Evolutionary conservation across 1,284 basidiomycete genomes (phyloP).

Genomic region (Rhizoctonia solani): DNA sequence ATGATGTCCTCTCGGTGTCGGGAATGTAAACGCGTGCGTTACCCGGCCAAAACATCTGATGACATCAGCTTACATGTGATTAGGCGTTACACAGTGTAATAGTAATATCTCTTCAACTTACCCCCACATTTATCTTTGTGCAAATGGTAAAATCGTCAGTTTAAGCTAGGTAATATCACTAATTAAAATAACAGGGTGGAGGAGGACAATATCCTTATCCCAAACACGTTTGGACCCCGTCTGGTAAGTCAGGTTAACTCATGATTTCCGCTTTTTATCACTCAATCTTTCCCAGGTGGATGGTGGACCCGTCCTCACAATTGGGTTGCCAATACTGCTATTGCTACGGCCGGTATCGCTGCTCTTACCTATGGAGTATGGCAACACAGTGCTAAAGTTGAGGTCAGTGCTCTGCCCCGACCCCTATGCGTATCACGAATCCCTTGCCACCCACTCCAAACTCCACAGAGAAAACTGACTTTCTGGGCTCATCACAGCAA

Average conservation of each 20-base stretch:
- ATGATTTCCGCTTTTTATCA: not conserved
- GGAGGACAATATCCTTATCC: conserved; percentile 45
- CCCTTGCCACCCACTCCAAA: not conserved
- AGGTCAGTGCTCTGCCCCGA: conserved; percentile 43
- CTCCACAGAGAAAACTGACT: not conserved
- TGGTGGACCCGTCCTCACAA: conserved; percentile 54
- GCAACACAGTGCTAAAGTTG: conserved; percentile 48
- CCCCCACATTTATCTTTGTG: not conserved
- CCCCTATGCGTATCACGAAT: not conserved
- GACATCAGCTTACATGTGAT: not conserved
- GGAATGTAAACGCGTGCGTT: conserved; percentile 13
- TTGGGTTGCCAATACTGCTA: conserved; percentile 51
- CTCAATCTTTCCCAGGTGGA: conserved; percentile 44
- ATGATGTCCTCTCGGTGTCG: conserved; percentile 1
- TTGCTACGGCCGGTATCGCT: conserved; percentile 46
- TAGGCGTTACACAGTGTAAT: not conserved
- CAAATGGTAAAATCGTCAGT: conserved; percentile 23
- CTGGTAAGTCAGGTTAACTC: conserved; percentile 39
- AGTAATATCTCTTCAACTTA: not conserved
- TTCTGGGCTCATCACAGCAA: conserved; percentile 29
- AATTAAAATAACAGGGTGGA: conserved; percentile 42
- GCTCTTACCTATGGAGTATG: conserved; percentile 49
- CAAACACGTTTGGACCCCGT: conserved; percentile 45
- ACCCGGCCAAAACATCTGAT: conserved; percentile 7
- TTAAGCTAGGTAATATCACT: too few relatives aligned